Percentiles rank a stretch among this genome's conserved stretches.
Evolutionary conservation across 768 basidiomycete genomes (phyloP).

Genomic region (Panaeolus cyanescens): DNA sequence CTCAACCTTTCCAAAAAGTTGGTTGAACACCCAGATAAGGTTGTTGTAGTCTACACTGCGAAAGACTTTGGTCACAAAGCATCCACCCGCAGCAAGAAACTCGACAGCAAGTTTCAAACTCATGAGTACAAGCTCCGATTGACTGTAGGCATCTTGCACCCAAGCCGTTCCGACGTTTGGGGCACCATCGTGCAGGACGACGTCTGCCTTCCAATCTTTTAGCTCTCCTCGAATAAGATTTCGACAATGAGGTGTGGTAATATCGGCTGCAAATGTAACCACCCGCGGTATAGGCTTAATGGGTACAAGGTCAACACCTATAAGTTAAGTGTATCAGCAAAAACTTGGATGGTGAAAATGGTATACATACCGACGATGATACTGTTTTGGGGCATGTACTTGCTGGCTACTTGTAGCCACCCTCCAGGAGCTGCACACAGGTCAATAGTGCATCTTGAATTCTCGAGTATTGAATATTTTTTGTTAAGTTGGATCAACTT

Average conservation of each 20-base stretch:
- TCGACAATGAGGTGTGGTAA: slow-evolving; percentile 91
- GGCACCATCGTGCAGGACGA: slow-evolving; percentile 98
- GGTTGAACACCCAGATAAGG: slow-evolving; percentile 98
- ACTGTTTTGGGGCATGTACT: slow-evolving; percentile 93
- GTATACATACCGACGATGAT: slow-evolving; percentile 73
- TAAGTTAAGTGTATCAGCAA: slow-evolving; percentile 9
- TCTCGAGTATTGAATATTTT: slow-evolving; percentile 91
- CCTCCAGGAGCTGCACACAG: slow-evolving; percentile 98
- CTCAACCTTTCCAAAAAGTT: slow-evolving; percentile 94
- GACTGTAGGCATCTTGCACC: slow-evolving; percentile 97
- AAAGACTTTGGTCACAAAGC: slow-evolving; percentile 98
- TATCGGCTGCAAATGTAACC: slow-evolving; percentile 90
- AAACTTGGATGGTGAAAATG: background rate
- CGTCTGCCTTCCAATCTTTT: slow-evolving; percentile 99
- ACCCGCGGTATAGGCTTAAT: slow-evolving; percentile 96
- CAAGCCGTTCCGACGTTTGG: slow-evolving; percentile 99
- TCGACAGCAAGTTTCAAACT: slow-evolving; percentile 94
- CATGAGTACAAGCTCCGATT: slow-evolving; percentile 96
- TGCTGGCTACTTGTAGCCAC: slow-evolving; percentile 98
- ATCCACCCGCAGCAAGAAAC: slow-evolving; percentile 90
- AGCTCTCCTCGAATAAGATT: slow-evolving; percentile 82
- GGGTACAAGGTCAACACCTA: slow-evolving; percentile 93
- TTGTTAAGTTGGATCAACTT: slow-evolving; percentile 99
- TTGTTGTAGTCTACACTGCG: slow-evolving; percentile 98
- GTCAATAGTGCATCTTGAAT: slow-evolving; percentile 92